Evolutionary conservation across 176 grass and related monocot species (phyloP).

Genomic region (Triticum urartu): DNA sequence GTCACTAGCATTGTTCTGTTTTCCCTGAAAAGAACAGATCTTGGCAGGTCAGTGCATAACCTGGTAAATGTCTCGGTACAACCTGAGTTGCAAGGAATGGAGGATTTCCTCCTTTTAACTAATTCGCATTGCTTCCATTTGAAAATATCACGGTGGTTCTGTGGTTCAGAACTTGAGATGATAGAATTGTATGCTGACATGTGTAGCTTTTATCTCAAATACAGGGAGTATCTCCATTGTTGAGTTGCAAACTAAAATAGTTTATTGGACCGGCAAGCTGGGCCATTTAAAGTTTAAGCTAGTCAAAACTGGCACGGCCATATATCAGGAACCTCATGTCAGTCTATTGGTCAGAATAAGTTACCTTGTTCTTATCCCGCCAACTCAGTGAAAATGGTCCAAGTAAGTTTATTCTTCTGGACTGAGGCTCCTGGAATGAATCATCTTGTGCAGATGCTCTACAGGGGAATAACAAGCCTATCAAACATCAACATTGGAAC

Average conservation of each 20-base stretch:
- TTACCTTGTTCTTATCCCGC: conserved; percentile 97
- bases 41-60: neutral
- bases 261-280: neutral
- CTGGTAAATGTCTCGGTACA: neutral
- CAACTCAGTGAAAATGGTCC: conserved; percentile 77
- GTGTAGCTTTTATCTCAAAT: neutral
- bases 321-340: neutral
- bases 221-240: neutral
- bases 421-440: conserved; percentile 69
- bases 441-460: conserved; percentile 68
- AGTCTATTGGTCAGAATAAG: conserved; percentile 15
- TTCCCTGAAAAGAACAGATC: conserved; percentile 42
- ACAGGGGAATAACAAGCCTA: conserved; percentile 18
- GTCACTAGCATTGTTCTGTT: conserved; percentile 44
- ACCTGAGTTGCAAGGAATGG: neutral
- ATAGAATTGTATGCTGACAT: neutral
- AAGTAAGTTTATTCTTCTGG: conserved; percentile 93
- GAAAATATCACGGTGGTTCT: neutral
- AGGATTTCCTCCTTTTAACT: neutral
- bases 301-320: neutral
- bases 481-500: conserved; percentile 28
- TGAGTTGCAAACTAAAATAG: neutral
- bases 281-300: neutral
- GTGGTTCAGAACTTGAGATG: neutral
- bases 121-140: neutral